Percentiles rank a stretch among this genome's conserved stretches.
Conservation (phyloP, 306 rosid species). For the Prunus mongolica region DNA sequence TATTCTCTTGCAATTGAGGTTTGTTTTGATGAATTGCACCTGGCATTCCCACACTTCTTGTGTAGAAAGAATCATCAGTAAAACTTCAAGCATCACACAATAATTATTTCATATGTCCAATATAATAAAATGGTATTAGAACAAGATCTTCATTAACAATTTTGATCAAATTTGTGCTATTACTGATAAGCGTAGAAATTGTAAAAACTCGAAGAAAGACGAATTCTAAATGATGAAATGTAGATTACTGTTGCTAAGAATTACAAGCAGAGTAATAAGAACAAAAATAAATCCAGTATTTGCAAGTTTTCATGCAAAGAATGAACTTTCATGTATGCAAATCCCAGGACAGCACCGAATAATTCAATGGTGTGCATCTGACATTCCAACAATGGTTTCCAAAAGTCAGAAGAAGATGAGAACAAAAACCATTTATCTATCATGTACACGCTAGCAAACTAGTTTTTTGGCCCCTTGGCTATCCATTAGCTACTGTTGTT, state of each 20-base stretch:
- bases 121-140: neutral
- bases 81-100: neutral
- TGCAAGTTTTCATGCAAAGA: neutral
- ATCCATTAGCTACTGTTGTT: constrained; percentile 26
- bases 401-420: neutral
- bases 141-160: neutral
- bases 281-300: neutral
- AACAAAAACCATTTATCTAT: neutral
- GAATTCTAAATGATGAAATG: too few relatives aligned
- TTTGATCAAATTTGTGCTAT: neutral
- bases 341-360: neutral
- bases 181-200: too few relatives aligned
- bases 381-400: neutral
- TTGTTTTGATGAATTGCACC: neutral
- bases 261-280: too few relatives aligned
- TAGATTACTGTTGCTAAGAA: too few relatives aligned
- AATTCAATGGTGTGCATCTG: neutral
- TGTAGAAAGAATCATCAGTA: neutral
- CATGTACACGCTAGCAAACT: neutral
- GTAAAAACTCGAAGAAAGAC: neutral
- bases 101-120: neutral
- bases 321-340: neutral
- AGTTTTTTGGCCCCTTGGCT: neutral
- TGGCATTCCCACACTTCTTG: neutral
- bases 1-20: neutral